A percentile compares a stretch with the other conserved stretches of the same genome.
Evolutionary conservation across 1,284 basidiomycete species (phyloP).

Genomic region (Puccinia triticina): DNA sequence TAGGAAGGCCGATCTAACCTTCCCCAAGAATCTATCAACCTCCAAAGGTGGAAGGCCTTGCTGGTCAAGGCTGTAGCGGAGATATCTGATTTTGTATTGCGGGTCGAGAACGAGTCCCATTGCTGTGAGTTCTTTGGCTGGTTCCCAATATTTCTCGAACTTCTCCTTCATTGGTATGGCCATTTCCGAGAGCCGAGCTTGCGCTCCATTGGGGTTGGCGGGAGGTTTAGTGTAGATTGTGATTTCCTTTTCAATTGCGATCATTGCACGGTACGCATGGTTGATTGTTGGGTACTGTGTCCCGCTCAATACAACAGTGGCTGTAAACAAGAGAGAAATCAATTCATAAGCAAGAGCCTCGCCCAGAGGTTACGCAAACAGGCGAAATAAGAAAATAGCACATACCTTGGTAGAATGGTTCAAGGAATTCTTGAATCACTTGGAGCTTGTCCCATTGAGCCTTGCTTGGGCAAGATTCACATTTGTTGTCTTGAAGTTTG

Average conservation of each 20-base stretch:
- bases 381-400: too few species aligned
- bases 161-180: background rate
- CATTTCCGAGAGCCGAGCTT: background rate
- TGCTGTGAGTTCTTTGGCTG: background rate
- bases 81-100: slow-evolving; percentile 8
- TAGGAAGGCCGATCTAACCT: too few species aligned
- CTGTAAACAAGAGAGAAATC: background rate
- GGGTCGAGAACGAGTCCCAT: slow-evolving; percentile 4
- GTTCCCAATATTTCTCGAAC: background rate
- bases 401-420: slow-evolving; percentile 16
- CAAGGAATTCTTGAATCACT: slow-evolving; percentile 1
- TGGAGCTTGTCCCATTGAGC: background rate
- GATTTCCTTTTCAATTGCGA: background rate
- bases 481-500: background rate
- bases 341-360: background rate
- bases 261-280: slow-evolving; percentile 19
- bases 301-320: too few species aligned
- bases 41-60: too few species aligned
- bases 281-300: slow-evolving; percentile 11
- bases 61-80: too few species aligned
- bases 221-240: background rate
- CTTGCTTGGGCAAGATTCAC: background rate
- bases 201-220: too few species aligned
- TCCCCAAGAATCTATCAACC: too few species aligned
- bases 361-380: background rate